phyloP scores from a whole-genome alignment of 768 basidiomycete species.

The Sporobolomyces pararoseus region DNA sequence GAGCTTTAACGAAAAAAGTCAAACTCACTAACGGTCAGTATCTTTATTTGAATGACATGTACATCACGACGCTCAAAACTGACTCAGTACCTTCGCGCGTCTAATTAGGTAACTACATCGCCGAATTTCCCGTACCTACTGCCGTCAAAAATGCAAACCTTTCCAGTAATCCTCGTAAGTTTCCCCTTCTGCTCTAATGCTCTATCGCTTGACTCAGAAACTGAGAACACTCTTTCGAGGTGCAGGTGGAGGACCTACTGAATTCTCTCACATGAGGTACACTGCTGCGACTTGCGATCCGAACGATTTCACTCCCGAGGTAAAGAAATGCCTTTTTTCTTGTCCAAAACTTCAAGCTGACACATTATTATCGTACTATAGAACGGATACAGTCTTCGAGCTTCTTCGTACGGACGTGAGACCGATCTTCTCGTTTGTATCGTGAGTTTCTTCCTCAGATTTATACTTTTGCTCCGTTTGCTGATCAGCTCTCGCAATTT shows the following conservation, averaged over 20 bases:
- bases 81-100: no score
- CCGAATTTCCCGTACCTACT: slow-evolving; percentile 44
- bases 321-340: not conserved
- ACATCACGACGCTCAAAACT: no score
- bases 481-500: not conserved
- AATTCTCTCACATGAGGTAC: slow-evolving; percentile 95
- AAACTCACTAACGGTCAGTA: slow-evolving; percentile 78
- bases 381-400: slow-evolving; percentile 77
- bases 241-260: slow-evolving; percentile 59
- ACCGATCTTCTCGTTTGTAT: slow-evolving; percentile 93
- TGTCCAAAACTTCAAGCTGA: not conserved
- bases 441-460: slow-evolving; percentile 54
- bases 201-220: no score
- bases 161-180: slow-evolving; percentile 32
- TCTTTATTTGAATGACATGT: no score
- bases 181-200: no score
- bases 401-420: slow-evolving; percentile 77
- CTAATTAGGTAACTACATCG: slow-evolving; percentile 47
- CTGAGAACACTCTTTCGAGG: no score
- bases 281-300: slow-evolving; percentile 80
- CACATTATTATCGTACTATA: not conserved
- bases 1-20: slow-evolving; percentile 70
- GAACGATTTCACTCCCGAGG: slow-evolving; percentile 72
- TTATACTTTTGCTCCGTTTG: not conserved
- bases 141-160: slow-evolving; percentile 43